Conservation (phyloP, 306 rosid species). For the Glycine tomentella region DNA sequence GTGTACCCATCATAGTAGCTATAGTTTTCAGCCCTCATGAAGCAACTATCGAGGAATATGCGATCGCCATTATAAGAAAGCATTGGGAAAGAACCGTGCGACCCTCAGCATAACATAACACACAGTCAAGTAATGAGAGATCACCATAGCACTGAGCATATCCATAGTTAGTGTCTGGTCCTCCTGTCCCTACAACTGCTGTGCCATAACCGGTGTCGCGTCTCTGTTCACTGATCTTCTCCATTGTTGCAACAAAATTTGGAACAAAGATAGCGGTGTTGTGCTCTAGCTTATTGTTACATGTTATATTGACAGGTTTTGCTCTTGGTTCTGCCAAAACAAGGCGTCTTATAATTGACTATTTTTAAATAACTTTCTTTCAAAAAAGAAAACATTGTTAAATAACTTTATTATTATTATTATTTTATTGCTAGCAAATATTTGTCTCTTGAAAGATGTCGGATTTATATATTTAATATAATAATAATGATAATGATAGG, state of each 20-base stretch:
- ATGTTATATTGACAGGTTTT: slow-evolving; percentile 48
- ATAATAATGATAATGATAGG: too few relatives aligned
- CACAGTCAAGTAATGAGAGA: slow-evolving; percentile 73
- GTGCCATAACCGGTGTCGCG: slow-evolving; percentile 62
- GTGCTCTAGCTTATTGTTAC: slow-evolving; percentile 57
- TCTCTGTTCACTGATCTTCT: slow-evolving; percentile 66
- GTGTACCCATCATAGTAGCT: slow-evolving; percentile 60
- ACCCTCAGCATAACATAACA: slow-evolving; percentile 73
- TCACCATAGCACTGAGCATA: slow-evolving; percentile 85
- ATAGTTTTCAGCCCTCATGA: slow-evolving; percentile 78
- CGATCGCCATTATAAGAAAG: slow-evolving; percentile 68
- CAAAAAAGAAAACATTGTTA: too few relatives aligned
- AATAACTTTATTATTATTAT: too few relatives aligned
- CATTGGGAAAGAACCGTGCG: slow-evolving; percentile 75
- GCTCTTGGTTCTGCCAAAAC: slow-evolving; percentile 76
- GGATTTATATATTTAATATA: too few relatives aligned
- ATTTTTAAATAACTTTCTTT: too few relatives aligned
- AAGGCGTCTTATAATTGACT: too few relatives aligned
- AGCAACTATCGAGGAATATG: slow-evolving; percentile 80
- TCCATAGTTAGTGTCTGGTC: slow-evolving; percentile 68
- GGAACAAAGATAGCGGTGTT: slow-evolving; percentile 58
- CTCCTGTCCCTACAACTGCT: slow-evolving; percentile 62
- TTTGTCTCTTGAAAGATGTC: too few relatives aligned
- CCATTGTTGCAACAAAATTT: slow-evolving; percentile 71
- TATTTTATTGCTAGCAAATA: too few relatives aligned